Evolutionary conservation across 202 grass and related monocot species (phyloP), one percentile per base, ranked within the genome.

Genomic region (Setaria viridis): DNA sequence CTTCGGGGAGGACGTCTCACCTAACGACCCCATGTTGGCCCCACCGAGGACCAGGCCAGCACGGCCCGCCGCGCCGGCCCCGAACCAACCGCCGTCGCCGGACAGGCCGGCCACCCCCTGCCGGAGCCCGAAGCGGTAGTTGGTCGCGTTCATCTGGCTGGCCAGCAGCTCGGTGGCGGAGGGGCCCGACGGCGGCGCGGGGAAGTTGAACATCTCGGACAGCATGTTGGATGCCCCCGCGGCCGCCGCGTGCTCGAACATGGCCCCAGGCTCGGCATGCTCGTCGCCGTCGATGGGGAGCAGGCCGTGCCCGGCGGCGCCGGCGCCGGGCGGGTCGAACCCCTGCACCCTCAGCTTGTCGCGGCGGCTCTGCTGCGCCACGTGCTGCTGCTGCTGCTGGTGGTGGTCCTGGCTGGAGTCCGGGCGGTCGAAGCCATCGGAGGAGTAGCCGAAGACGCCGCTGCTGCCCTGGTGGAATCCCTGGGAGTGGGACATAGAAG

Each of bases 401-500:
- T 85, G 76, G 56, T 89, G 86, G 39, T 90, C 74, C 55, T 82
- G 71, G 82, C 67, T 67, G 64, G 67, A 76, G 54, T 75, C 86
- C 6, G 85, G 65, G 17, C 88, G 72, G 80, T 89, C 93, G 80
- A 86, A 91, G 64, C 90, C 92, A 87, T 93, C 92, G 16, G 91
- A 84, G 72, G 93, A 88, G 88, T 91, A 99, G 82, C 85, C 86
- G 85, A 93, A 99, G 88, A 91, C 80, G 83, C 88, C 94, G 88
- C 77, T 5, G 82, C 79, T 86, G 87, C 81, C 93, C 80, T 90
- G 93, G 80, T 94, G 97, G 94, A 99, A 99, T 57, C 94, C 94
- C 81, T 94, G 91, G 76, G 95, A 95, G 84, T 95, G 91, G 84
- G 93, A 95, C 94, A 99, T 99, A 94, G 97, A 91, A 94, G 97